Base-by-base conservation (phyloP, 495 filamentous ascomycete genomes). In the Pyrenopolyporus hunteri region DNA sequence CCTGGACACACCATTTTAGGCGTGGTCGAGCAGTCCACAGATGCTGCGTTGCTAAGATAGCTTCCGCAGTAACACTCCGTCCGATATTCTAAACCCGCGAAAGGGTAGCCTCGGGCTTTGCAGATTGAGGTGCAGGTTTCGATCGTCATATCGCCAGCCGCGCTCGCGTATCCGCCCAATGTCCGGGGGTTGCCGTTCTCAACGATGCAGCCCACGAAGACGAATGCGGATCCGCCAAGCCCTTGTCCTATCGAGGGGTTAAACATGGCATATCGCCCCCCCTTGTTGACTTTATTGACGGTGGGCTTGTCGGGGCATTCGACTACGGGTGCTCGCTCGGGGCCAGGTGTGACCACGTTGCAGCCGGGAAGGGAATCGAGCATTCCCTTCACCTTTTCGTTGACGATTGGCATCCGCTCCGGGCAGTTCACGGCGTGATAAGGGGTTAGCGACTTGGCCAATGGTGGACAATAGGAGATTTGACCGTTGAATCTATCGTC, bases 401-500 rank as follows among this genome's bases (percentile, higher is more conserved):
- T 52, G 57, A 77, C 56, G 45, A 73, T 63, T 2, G 68, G 67
- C 33, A 19, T 20, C 9, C 47, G 43, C 22, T 67, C 61, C 4
- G 72, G 72, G 56, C 77, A 77, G 5, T 76, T 63, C 45, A 82
- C 72, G 16, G 49, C 45, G 64, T 59, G 48, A 75, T 61, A 43
- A 60, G 73, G 60, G 43, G 73, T 79, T 71, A 83, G 85, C n/a
- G 62, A 65, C 44, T 71, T 73, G 23, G 71, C 65, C 42, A 78
- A 58, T 14, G 72, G 69, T 28, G 83, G 72, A 70, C 86, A 89
- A 32, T 76, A 64, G 26, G 81, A 70, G 31, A 87, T 73, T 11
- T 71, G 74, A 14, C 74, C 73, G 57, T 78, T 77, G 43, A 76
- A 71, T 53, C 69, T 73, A 49, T 82, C 75, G 47, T 75, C 74